Evolutionary conservation across 257 asterid genomes (phyloP).

Genomic region (Petunia axillaris): DNA sequence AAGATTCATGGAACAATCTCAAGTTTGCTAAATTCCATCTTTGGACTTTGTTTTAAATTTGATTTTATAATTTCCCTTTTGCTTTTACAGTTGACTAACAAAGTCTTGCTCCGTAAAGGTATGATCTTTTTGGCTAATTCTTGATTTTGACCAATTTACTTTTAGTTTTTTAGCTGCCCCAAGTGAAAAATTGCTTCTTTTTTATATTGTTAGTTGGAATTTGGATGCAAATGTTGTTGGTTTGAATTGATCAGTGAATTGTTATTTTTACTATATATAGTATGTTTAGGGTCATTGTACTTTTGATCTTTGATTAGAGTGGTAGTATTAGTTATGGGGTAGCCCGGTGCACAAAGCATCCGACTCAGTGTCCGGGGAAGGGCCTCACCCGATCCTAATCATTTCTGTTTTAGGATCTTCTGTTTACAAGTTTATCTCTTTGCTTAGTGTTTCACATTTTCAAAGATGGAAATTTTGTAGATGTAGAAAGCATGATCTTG

Average conservation of each 20-base stretch:
- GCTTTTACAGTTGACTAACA: neutral
- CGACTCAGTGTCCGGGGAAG: no score
- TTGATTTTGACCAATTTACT: neutral
- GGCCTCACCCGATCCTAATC: neutral
- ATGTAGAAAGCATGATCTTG: neutral
- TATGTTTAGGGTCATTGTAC: neutral
- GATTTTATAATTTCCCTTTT: constrained; percentile 11
- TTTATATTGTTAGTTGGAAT: neutral
- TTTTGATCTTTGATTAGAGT: neutral
- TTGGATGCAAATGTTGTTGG: neutral
- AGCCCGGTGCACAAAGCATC: no score
- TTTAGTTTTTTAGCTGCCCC: constrained; percentile 7
- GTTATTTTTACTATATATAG: neutral
- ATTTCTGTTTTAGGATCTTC: neutral
- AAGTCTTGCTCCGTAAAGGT: neutral
- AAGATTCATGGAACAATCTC: constrained; percentile 18
- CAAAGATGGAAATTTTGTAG: neutral
- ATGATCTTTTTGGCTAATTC: constrained; percentile 18
- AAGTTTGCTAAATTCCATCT: neutral
- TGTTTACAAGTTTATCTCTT: neutral
- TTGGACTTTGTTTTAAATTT: constrained; percentile 6
- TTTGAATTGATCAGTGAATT: constrained; percentile 8
- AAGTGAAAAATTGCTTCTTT: neutral
- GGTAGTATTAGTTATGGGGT: neutral
- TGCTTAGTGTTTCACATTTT: constrained; percentile 16